phyloP scores from a whole-genome alignment of 768 basidiomycete genomes.

The Russula emetica region DNA sequence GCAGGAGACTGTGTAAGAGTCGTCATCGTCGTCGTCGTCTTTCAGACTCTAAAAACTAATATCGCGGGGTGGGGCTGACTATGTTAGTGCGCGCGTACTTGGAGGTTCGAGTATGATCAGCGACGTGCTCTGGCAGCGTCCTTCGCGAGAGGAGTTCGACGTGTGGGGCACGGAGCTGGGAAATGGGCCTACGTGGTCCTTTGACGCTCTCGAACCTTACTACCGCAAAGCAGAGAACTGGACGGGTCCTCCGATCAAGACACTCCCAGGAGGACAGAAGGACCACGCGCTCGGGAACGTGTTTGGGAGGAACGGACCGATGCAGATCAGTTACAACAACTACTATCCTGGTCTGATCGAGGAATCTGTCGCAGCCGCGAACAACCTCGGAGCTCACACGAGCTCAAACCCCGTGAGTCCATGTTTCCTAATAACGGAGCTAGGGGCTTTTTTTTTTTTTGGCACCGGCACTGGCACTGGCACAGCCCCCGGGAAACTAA shows the following conservation, averaged over 20 bases:
- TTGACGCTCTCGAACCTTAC: constrained; percentile 23
- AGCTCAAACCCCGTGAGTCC: constrained; percentile 23
- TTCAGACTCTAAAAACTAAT: no score
- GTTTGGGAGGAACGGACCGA: constrained; percentile 18
- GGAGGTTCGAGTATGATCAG: constrained; percentile 28
- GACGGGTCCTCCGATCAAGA: constrained; percentile 20
- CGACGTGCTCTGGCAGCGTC: constrained; percentile 27
- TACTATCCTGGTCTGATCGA: constrained; percentile 24
- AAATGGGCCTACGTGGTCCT: constrained; percentile 23
- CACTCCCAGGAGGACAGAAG: constrained; percentile 16
- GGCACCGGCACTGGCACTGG: no score
- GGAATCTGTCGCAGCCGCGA: constrained; percentile 23
- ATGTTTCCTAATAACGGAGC: background rate
- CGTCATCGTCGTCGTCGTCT: background rate
- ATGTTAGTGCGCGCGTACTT: constrained; percentile 20
- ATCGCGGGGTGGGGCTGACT: no score
- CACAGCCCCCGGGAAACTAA: background rate
- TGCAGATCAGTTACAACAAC: constrained; percentile 27
- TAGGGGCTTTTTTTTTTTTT: background rate
- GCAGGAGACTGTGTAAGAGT: constrained; percentile 24
- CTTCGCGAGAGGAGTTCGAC: constrained; percentile 25
- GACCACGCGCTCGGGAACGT: constrained; percentile 9
- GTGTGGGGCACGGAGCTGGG: constrained; percentile 24
- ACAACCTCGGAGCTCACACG: constrained; percentile 17
- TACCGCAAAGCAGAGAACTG: constrained; percentile 26